Base-by-base conservation (phyloP, 495 filamentous ascomycete genomes). In the Xylaria bambusicola region DNA sequence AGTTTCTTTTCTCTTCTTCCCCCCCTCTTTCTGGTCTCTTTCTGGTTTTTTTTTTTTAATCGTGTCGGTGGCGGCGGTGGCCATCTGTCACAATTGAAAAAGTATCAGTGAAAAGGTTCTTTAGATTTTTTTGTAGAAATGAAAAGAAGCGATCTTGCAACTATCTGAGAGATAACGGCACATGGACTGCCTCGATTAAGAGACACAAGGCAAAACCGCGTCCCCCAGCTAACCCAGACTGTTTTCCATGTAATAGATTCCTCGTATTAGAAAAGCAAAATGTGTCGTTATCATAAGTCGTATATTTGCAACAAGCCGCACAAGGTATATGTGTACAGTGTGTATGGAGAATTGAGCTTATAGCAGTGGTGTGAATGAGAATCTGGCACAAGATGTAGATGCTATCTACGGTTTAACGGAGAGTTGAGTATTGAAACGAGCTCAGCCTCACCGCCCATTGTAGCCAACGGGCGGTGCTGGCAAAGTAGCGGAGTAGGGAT, bases 401-500 rank as follows among this genome's bases (percentile, higher is more conserved):
- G 36, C 46, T 41, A 51, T 51, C 33, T 57, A 49, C 15, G 41
- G 12, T 21, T 27, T n/a, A n/a, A 35, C 24, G n/a, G 23, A 23
- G 24, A 50, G 26, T 10, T 44, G 29, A 13, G 24, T 17, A 31
- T n/a, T 24, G 35, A 10, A 21, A 6, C 6, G 7, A 38, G 36
- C 36, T 27, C 1, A 29, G 38, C 45, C 55, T 73, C 67, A 77
- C 55, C 67, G 69, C 66, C 74, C 71, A 49, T 73, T 70, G 49
- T 71, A 67, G 27, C 72, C 75, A 41, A 74, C 61, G 56, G 79
- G 73, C 61, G 77, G 75, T 51, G 79, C 71, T 29, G 76, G 75
- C 48, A 80, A 60, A 49, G 69, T 64, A 54, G 73, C 64, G 52
- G 71, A 66, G 64, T 84, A 84, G 31, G 80, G 80, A 51, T 82